Evolutionary conservation across 2,329 filamentous ascomycete genomes (phyloP), one percentile per base, ranked within the genome.

Genomic region (Colletotrichum eremochloae): DNA sequence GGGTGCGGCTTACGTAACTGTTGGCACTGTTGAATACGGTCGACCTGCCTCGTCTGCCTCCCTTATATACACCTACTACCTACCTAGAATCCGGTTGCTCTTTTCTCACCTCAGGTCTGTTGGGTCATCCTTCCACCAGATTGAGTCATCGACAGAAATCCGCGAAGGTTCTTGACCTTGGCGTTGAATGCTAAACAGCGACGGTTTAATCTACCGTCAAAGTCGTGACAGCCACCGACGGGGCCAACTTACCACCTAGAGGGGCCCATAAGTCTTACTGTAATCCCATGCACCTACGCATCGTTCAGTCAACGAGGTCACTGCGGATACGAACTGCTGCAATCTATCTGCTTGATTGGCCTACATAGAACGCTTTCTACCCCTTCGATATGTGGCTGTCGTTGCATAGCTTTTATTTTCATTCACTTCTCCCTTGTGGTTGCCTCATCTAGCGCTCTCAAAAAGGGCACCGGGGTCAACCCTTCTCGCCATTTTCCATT

Each of bases 361-460:
- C 63, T 67, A 71, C 62, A 56, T 71, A 67, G 57, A 53, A 73
- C 71, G 67, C 62, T 58, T 58, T 66, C 67, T 73, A 73, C 56
- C 61, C 70, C 52, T 48, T 18, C 44, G 67, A 44, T 48, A n/a
- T 42, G 29, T 50, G 14, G 68, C 58, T 53, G 56, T 71, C 46
- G 48, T 63, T 42, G 67, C 67, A 63, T 73, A 67, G 44, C 67
- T 73, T 73, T 73, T 73, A 44, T 55, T 69, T 53, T 69, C 40
- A 60, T 65, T 65, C 44, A 55, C 31, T 52, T 62, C 56, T 61
- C 68, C 42, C 9, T 52, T 36, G 31, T 71, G 50, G 29, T 63
- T 29, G 24, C 57, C 63, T 66, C 62, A 42, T 7, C 42, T 31
- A 24, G 53, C 50, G 46, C 36, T 44, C 67, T 64, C 53, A 29